Conservation (phyloP, 2,329 filamentous ascomycete species). For the Trichoderma aggressivum region DNA sequence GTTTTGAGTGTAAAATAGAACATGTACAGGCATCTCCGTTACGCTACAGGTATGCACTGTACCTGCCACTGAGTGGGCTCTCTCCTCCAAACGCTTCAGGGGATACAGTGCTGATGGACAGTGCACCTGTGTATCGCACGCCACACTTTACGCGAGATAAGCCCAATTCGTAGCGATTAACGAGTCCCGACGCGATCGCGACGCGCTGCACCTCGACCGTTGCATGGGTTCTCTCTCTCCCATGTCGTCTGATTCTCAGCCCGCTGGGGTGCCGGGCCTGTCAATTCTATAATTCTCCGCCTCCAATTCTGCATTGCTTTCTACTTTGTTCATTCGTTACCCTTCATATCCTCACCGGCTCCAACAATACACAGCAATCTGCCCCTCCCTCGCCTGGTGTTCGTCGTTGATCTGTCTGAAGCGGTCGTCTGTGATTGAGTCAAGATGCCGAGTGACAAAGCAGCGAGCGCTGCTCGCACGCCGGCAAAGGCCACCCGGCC, state of each 20-base stretch:
- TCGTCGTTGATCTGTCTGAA: background rate
- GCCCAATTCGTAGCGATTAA: constrained; percentile 3
- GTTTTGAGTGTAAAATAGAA: background rate
- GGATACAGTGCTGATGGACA: constrained; percentile 5
- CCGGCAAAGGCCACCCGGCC: constrained; percentile 34
- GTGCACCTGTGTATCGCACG: background rate
- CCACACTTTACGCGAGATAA: constrained; percentile 18
- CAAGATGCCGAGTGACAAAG: constrained; percentile 31
- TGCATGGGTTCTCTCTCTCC: constrained; percentile 4
- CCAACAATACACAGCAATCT: background rate
- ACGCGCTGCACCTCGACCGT: constrained; percentile 15
- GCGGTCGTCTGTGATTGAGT: background rate
- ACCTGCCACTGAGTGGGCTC: background rate
- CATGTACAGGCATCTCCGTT: background rate
- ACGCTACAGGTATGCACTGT: background rate
- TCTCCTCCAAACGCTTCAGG: background rate
- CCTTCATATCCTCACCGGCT: background rate
- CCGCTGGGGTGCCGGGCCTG: background rate
- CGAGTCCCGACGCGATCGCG: constrained; percentile 18
- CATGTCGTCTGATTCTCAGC: constrained; percentile 5
- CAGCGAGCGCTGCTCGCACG: constrained; percentile 30
- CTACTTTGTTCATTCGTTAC: background rate
- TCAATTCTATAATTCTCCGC: background rate
- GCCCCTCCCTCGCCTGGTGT: background rate
- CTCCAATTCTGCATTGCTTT: background rate